Conservation (phyloP, 169 alveolate species). For the Cyclospora cayetanensis region DNA sequence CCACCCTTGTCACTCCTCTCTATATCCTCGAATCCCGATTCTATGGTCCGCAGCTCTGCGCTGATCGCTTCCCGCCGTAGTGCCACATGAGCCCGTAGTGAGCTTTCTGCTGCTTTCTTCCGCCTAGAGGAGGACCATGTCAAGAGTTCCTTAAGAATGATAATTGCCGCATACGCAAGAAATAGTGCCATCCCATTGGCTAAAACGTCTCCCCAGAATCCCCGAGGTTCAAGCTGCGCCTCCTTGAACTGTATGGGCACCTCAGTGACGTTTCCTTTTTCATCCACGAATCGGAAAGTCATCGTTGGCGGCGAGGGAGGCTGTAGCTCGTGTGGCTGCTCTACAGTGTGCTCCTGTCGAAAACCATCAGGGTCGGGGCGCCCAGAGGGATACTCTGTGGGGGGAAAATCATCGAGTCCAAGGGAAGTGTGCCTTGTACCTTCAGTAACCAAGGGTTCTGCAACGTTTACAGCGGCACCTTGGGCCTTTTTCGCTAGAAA, state of each 20-base stretch:
- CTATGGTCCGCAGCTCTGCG: neutral
- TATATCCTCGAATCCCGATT: neutral
- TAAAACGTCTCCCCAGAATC: neutral
- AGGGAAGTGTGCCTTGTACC: too few species aligned
- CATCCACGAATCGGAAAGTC: neutral
- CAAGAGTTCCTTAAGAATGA: neutral
- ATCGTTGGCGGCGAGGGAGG: too few species aligned
- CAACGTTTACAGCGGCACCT: too few species aligned
- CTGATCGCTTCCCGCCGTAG: neutral
- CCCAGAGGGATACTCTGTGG: too few species aligned
- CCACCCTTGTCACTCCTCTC: neutral
- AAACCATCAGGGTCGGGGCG: too few species aligned
- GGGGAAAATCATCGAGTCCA: too few species aligned
- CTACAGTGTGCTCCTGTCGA: too few species aligned
- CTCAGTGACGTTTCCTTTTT: neutral
- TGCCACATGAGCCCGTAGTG: neutral
- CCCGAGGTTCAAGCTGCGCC: slow-evolving; percentile 7
- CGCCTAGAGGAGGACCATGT: neutral
- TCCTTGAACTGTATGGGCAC: neutral
- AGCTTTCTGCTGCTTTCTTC: neutral
- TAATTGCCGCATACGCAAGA: neutral
- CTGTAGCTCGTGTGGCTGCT: too few species aligned
- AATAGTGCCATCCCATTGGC: neutral
- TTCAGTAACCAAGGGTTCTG: too few species aligned
- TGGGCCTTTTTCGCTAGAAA: too few species aligned